A percentile compares a stretch with the other conserved stretches of the same genome.
phyloP scores from a whole-genome alignment of 306 rosid species.

The Trifolium dubium region DNA sequence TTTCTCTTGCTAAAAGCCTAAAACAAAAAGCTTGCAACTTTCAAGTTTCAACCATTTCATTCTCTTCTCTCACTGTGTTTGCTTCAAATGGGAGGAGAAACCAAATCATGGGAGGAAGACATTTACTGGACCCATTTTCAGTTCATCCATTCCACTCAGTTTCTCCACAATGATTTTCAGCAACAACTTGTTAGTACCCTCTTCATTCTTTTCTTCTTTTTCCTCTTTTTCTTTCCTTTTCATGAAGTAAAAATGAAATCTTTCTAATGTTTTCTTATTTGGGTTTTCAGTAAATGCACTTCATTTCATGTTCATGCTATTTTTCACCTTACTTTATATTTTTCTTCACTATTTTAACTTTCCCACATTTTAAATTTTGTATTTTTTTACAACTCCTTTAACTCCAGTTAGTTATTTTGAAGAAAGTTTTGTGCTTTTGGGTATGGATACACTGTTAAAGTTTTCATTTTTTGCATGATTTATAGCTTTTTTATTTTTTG shows the following conservation, averaged over 20 bases:
- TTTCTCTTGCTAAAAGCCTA: neutral
- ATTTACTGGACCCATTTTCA: slow-evolving; percentile 72
- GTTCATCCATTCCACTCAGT: slow-evolving; percentile 51
- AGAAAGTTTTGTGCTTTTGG: neutral
- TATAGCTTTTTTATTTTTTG: no score
- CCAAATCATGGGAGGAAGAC: slow-evolving; percentile 58
- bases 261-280: neutral
- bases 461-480: neutral
- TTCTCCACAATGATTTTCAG: slow-evolving; percentile 47
- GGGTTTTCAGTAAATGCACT: slow-evolving; percentile 14
- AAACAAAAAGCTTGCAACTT: neutral
- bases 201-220: neutral
- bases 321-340: neutral
- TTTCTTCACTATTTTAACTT: neutral
- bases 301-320: neutral
- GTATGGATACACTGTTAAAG: neutral
- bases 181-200: slow-evolving; percentile 54
- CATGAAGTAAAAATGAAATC: neutral
- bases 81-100: no score
- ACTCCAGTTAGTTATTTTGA: neutral
- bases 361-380: neutral
- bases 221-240: neutral
- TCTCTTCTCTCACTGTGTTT: neutral
- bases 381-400: neutral
- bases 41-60: neutral